Base-by-base conservation (phyloP, 495 filamentous ascomycete species). In the Rostrohypoxylon terebratum region DNA sequence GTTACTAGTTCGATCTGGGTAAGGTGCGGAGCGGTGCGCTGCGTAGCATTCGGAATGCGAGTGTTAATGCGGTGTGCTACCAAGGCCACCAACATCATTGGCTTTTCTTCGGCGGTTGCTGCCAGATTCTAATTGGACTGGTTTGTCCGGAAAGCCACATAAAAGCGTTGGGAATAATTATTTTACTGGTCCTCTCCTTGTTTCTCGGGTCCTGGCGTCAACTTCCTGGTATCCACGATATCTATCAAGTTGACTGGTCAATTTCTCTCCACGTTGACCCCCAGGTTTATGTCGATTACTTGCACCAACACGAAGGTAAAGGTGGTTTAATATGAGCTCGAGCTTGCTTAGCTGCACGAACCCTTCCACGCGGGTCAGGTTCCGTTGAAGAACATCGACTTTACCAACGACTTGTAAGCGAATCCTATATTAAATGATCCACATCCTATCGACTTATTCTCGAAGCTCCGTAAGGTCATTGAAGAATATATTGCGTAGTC, bases 31-130 rank as follows among this genome's bases (percentile, higher is more conserved):
- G n/a, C 8, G 18, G 5, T 38, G 31, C 38, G 42, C 50, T 25
- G 55, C 25, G 59, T 63, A 20, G 44, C 28, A 65, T 58, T 40
- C 45, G 28, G 45, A 57, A 71, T 61, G 62, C 53, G 44, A 59
- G 57, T 63, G 16, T 63, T 42, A 57, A 67, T 72, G 63, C 69
- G 44, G 61, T 68, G 72, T 73, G 71, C 68, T 59, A 63, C 59
- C 16, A 57, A 45, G 55, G 10, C 34, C 50, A 68, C 63, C 67
- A 64, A 44, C 36, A 25, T 28, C 34, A 63, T 31, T 58, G 50
- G 61, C 48, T 65, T 55, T 51, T 75, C 66, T 62, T 51, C 68
- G 71, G 78, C 78, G 78, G 78, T 59, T 76, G 62, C 50, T 73
- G 33, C 59, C 44, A 25, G 8, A 21, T 18, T 38, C 63, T 63